phyloP scores from a whole-genome alignment of 805 yeast genomes.

The Lipomyces yamadae region DNA sequence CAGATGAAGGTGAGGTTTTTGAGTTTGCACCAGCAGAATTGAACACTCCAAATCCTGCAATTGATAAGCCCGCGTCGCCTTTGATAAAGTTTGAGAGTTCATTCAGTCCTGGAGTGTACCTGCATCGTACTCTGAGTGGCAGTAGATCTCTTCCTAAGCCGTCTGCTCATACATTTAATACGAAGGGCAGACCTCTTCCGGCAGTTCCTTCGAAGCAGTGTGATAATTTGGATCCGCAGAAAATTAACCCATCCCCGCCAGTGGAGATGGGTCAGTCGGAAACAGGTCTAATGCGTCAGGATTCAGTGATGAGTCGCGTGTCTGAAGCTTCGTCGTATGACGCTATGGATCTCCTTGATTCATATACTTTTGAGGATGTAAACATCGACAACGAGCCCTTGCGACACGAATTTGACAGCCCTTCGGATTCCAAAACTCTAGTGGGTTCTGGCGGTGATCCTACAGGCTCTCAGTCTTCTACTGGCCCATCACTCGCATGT shows the following conservation, averaged over 20 bases:
- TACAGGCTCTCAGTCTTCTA: not conserved
- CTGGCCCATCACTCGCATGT: not conserved
- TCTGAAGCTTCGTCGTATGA: constrained; percentile 16
- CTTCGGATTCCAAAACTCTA: not conserved
- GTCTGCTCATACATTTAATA: not conserved
- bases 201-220: constrained; percentile 16
- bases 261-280: not conserved
- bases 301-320: not conserved
- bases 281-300: constrained; percentile 2
- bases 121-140: constrained; percentile 25
- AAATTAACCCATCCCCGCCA: not conserved
- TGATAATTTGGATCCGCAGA: not conserved
- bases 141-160: constrained; percentile 24
- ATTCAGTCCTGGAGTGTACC: constrained; percentile 7
- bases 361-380: constrained; percentile 13
- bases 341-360: constrained; percentile 22
- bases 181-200: constrained; percentile 31
- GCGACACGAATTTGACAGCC: not conserved
- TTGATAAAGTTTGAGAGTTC: constrained; percentile 16
- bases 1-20: constrained; percentile 3
- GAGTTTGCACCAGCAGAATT: not conserved
- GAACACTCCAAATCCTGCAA: not conserved
- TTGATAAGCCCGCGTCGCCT: constrained; percentile 17
- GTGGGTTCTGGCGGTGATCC: not conserved
- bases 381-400: constrained; percentile 1